Percentiles rank a stretch among this genome's conserved stretches.
Evolutionary conservation across 495 filamentous ascomycete species (phyloP).

Genomic region (Pyrenula massariospora): DNA sequence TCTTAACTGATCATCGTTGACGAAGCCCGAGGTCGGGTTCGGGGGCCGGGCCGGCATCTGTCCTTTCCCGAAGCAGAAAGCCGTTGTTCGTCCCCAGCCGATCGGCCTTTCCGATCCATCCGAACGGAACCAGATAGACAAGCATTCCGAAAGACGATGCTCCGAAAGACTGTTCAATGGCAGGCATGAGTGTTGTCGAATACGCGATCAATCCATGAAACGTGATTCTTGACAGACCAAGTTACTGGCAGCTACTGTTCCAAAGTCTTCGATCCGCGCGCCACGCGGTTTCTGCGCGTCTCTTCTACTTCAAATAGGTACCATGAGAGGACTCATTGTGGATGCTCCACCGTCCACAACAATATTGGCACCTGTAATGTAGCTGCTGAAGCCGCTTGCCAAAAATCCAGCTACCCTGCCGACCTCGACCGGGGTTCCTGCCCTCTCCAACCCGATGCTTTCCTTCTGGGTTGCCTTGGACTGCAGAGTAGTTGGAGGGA

Average conservation of each 20-base stretch:
- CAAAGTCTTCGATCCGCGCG: no score
- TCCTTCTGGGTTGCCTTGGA: slow-evolving; percentile 32
- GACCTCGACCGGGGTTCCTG: slow-evolving; percentile 41
- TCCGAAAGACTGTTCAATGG: no score
- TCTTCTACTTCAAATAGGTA: slow-evolving; percentile 22
- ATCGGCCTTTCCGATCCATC: no score
- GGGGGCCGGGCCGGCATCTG: neutral
- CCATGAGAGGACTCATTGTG: slow-evolving; percentile 22
- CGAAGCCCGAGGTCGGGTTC: neutral
- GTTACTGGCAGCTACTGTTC: no score
- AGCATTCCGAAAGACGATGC: no score
- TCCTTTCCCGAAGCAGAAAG: neutral
- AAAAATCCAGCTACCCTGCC: slow-evolving; percentile 45
- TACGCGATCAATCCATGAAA: no score
- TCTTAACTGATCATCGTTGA: no score
- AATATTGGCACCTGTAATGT: slow-evolving; percentile 42
- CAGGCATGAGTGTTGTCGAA: no score
- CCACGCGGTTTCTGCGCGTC: neutral
- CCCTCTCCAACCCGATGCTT: slow-evolving; percentile 33
- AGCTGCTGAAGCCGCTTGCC: slow-evolving; percentile 44
- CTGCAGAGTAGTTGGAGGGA: slow-evolving; percentile 43
- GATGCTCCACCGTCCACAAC: slow-evolving; percentile 45
- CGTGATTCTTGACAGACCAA: no score
- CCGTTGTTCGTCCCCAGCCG: neutral
- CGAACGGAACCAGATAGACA: no score